Base-by-base conservation (phyloP, 2,329 filamentous ascomycete species). In the Sporothrix euskadiensis region DNA sequence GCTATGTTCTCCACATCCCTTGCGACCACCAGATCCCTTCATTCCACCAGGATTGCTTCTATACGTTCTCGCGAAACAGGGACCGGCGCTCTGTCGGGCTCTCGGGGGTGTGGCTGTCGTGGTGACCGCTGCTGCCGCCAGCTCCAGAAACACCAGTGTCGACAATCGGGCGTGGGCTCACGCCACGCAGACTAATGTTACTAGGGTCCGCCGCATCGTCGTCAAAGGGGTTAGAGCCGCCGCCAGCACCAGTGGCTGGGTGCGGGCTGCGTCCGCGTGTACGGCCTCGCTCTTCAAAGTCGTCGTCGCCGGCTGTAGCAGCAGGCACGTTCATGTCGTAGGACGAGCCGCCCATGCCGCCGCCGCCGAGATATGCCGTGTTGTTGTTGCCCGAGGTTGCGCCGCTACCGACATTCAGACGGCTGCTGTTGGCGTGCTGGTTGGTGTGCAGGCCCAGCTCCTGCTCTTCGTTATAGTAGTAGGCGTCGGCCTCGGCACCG, bases 141-240 rank as follows among this genome's bases (percentile, higher is more conserved):
- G 16, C n/a, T 12, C 44, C 44, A 19, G 44, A 49, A 5, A 76
- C 5, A 81, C 81, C 52, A 41, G 85, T 86, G 69, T 89, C 85
- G 6, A 8, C 19, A 77, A 92, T 88, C n/a, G 93, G 93, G 76
- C 92, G 82, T 3, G 93, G 92, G 80, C 92, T 95, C 41, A 94
- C 89, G 35, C 91, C 92, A 72, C 92, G 83, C 81, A 93, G 78
- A 79, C 85, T 88, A 73, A 88, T 79, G 78, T 88, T 88, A 75
- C 89, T 90, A 75, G 86, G 83, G 80, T 89, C 89, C 4, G 83
- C 90, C 5, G 83, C 88, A 41, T 88, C 86, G 71, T 83, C 78
- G 71, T 90, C 91, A 79, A 94, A 94, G 0, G 92, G 92, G 80
- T 95, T 91, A 75, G 77, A 79, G 82, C 81, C 77, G 77, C 75